Base-by-base conservation (phyloP, 352 stramenopile genomes). In the Hyaloperonospora brassicae region DNA sequence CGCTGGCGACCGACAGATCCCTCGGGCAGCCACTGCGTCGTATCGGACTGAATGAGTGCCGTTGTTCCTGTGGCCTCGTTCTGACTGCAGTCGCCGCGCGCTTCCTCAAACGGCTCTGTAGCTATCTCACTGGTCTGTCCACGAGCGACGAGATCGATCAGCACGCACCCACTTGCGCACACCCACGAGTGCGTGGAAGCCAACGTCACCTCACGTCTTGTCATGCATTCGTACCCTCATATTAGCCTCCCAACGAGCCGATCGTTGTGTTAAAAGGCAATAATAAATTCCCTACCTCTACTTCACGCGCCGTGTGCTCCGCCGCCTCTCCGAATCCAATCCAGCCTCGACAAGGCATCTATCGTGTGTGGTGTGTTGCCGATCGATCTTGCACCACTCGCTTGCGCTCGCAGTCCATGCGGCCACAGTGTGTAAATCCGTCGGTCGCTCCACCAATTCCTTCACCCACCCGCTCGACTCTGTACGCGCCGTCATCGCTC, bases 211-310 rank as follows among this genome's bases (percentile, higher is more conserved):
- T 54, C 25, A 45, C 52, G 30, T 34, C 27, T 35, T 17, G 17
- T 17, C 36, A 61, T 65, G 48, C 61, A 65, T 65, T 69, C 43
- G 44, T 69, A 69, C 57, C 25, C 60, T 62, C 57, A 67, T 72
- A 72, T 72, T 68, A 72, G 64, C 59, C 60, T 72, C 39, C 64
- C 64, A 21, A 61, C 50, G 64, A 64, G 64, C 64, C 64, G 62
- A 67, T 61, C 65, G 57, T 65, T 68, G 65, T 54, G 42, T 62
- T 34, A 65, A 53, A 50, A 40, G 44, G 52, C 60, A 62, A 72
- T 68, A 66, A 68, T 62, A 63, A 57, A 42, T 62, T 53, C 43
- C 52, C 55, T 60, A 67, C 55, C 59, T 64, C 47, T 27, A 50
- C 46, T 55, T 22, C 36, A 13, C 21, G 36, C 22, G 52, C 25